Base-by-base conservation (phyloP, 352 stramenopile genomes). In the Hyaloperonospora brassicae region DNA sequence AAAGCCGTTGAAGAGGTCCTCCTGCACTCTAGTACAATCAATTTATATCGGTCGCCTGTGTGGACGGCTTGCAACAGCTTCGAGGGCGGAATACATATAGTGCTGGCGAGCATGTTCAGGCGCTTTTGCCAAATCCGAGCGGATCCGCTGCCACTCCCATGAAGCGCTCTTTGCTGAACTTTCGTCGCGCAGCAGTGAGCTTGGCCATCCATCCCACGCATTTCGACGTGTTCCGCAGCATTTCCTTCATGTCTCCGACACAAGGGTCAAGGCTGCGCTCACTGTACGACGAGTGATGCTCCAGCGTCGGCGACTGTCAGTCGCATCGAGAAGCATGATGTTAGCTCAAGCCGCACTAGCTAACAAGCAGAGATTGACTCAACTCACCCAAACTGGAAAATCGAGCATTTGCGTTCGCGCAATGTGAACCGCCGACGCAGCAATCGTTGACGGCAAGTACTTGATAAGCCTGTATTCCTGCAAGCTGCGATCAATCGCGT, bases 381-480 rank as follows among this genome's bases (percentile, higher is more conserved):
- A 30, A 79, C 74, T 40, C 77, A 92, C 81, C 84, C 84, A 94
- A 43, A 66, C 73, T 34, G 84, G 84, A 14, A 76, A 50, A 46
- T 87, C 77, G 13, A 68, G 58, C 84, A 94, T 91, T 44, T 91
- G 78, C 24, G 69, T 84, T 25, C 79, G 76, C 8, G 97, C 96
- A 62, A 99, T 93, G 62, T 98, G 97, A 21, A 99, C 94, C 30
- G 96, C 94, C 4, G 95, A 88, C 24, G 96, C 96, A 3, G 97
- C 97, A 49, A 99, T 86, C 45, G 96, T 93, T 35, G 96, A 99
- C 1, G 97, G 97, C 43, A 97, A 62, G 70, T 98, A 98, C 55
- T 97, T 91, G 44, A 99, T 86, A 70, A 99, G 73, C 57, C 95
- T 93, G 82, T 98, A 98, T 73, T 98, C 97, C 76, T 99, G 96